phyloP scores from a whole-genome alignment of 164 flowering plant genomes.

The Vitis labrusca region DNA sequence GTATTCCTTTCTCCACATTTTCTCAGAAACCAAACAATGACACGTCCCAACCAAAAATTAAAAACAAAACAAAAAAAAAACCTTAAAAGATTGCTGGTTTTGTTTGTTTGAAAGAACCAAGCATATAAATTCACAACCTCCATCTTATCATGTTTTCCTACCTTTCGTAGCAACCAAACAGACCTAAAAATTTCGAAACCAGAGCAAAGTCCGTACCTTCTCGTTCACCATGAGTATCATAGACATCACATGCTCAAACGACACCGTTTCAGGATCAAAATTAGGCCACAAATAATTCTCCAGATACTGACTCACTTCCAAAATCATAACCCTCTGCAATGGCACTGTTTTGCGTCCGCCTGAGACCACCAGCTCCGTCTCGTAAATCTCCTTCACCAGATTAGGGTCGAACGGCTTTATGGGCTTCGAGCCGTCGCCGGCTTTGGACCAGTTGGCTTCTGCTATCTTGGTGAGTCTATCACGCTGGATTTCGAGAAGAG shows the following conservation, averaged over 20 bases:
- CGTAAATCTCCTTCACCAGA: conserved; percentile 80
- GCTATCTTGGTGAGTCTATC: conserved; percentile 87
- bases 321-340: conserved; percentile 79
- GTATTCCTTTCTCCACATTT: conserved; percentile 13
- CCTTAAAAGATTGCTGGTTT: no score
- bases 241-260: conserved; percentile 95
- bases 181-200: not conserved
- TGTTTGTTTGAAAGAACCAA: no score
- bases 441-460: conserved; percentile 61
- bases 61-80: no score
- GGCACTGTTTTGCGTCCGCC: conserved; percentile 71
- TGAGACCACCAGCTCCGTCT: conserved; percentile 66
- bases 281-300: conserved; percentile 92
- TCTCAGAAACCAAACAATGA: not conserved
- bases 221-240: conserved; percentile 97
- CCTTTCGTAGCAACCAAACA: not conserved
- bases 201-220: conserved; percentile 52
- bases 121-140: not conserved
- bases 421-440: conserved; percentile 24
- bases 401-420: conserved; percentile 50
- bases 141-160: conserved; percentile 45
- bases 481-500: conserved; percentile 72
- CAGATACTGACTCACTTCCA: conserved; percentile 69
- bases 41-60: conserved; percentile 39
- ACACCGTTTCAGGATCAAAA: conserved; percentile 21